Evolutionary conservation across 2,329 filamentous ascomycete genomes (phyloP).

Genomic region (Paracamarosporium sp.): DNA sequence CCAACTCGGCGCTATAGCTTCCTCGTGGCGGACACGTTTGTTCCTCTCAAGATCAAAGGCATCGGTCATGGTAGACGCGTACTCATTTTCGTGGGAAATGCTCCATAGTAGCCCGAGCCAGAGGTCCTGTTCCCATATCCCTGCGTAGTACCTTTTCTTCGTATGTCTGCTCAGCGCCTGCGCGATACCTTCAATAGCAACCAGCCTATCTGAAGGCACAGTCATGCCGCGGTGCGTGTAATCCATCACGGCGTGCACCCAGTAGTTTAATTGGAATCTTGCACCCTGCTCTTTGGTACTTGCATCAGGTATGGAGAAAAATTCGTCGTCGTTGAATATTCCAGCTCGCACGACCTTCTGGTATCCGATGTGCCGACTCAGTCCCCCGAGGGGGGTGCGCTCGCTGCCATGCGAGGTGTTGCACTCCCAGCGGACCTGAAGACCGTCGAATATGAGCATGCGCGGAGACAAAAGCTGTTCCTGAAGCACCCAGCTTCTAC

Average conservation of each 20-base stretch:
- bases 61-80: conserved; percentile 6
- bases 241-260: conserved; percentile 27
- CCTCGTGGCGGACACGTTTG: conserved; percentile 17
- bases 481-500: conserved; percentile 32
- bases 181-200: conserved; percentile 26
- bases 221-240: conserved; percentile 32
- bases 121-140: conserved; percentile 23
- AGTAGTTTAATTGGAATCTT: conserved; percentile 14
- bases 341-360: conserved; percentile 18
- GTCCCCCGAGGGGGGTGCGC: conserved; percentile 15
- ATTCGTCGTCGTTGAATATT: conserved; percentile 19
- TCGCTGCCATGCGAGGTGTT: conserved; percentile 24
- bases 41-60: conserved; percentile 21
- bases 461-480: conserved; percentile 27
- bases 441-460: conserved; percentile 26
- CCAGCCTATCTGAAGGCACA: conserved; percentile 19
- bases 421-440: conserved; percentile 30
- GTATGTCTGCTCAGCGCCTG: conserved; percentile 19
- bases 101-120: conserved; percentile 23
- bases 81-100: conserved; percentile 17
- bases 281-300: conserved; percentile 3
- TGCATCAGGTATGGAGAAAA: conserved; percentile 11
- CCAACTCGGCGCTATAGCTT: conserved; percentile 24
- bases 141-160: conserved; percentile 20
- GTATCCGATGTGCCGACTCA: conserved; percentile 18